Conservation (phyloP, 2,329 filamentous ascomycete genomes). For the Aspergillus sp. region DNA sequence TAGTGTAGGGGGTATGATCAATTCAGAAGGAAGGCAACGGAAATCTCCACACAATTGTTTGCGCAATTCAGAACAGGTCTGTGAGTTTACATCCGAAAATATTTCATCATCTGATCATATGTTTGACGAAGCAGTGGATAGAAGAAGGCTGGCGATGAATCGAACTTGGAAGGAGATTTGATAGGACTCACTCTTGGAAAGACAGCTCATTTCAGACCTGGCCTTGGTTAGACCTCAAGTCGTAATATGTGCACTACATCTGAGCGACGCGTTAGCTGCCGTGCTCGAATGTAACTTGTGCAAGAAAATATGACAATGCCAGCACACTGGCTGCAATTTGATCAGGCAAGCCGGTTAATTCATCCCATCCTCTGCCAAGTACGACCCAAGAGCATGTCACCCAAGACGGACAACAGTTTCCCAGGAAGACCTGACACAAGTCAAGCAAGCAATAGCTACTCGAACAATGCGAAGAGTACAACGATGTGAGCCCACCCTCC, state of each 20-base stretch:
- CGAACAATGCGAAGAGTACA: slow-evolving; percentile 26
- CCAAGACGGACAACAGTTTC: slow-evolving; percentile 45
- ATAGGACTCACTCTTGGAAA: neutral
- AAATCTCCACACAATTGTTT: slow-evolving; percentile 86
- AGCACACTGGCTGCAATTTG: slow-evolving; percentile 16
- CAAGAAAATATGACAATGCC: slow-evolving; percentile 10
- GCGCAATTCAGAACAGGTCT: slow-evolving; percentile 83
- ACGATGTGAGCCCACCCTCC: slow-evolving; percentile 32
- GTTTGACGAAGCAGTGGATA: neutral
- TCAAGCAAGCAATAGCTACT: slow-evolving; percentile 35
- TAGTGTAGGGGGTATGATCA: slow-evolving; percentile 6
- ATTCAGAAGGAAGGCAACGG: slow-evolving; percentile 99
- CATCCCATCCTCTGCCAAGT: slow-evolving; percentile 48
- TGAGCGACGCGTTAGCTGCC: slow-evolving; percentile 6
- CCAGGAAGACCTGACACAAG: slow-evolving; percentile 39
- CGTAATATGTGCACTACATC: neutral
- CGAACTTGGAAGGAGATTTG: neutral
- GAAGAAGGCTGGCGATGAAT: neutral
- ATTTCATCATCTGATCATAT: slow-evolving; percentile 70
- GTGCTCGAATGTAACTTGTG: neutral
- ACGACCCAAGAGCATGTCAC: slow-evolving; percentile 33
- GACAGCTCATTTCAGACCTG: neutral
- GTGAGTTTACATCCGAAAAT: slow-evolving; percentile 90
- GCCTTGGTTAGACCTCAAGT: neutral
- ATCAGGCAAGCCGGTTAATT: slow-evolving; percentile 50